phyloP scores from a whole-genome alignment of 1,284 basidiomycete species.

The Trichosporon sp. region DNA sequence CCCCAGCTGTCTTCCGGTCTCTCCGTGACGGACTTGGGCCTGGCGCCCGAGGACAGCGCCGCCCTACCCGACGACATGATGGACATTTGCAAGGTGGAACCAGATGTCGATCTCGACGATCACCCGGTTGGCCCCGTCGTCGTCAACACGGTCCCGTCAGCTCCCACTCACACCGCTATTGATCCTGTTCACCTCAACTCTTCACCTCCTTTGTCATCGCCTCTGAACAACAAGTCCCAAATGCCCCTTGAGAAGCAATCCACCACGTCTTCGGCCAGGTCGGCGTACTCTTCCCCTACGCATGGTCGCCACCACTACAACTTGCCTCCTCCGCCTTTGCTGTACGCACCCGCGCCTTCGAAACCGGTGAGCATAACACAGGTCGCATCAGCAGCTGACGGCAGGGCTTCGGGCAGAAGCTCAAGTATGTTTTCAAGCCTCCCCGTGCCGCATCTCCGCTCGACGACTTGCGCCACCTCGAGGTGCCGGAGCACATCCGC shows the following conservation, averaged over 20 bases:
- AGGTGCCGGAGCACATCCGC: not conserved
- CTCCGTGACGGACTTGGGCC: not conserved
- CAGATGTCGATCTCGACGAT: conserved; percentile 1
- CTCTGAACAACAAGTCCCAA: not conserved
- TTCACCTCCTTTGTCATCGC: not conserved
- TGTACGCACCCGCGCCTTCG: not conserved
- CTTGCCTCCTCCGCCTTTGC: not conserved
- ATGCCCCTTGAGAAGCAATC: not conserved
- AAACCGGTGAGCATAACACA: not conserved
- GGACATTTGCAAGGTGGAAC: conserved; percentile 2
- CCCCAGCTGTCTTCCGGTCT: not conserved
- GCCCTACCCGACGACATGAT: not conserved
- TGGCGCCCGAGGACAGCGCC: not conserved
- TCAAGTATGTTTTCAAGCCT: conserved; percentile 2
- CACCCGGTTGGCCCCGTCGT: not conserved
- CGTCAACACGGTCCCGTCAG: conserved; percentile 3
- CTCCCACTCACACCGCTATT: not conserved
- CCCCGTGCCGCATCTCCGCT: not conserved
- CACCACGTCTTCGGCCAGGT: not conserved
- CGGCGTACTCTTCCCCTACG: not conserved
- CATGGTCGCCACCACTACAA: not conserved
- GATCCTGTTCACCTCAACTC: not conserved
- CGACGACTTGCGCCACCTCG: not conserved
- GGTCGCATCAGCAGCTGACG: conserved; percentile 1
- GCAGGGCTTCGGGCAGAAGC: not conserved